A percentile compares a stretch with the other conserved stretches of the same genome.
Conservation (phyloP, 2,329 filamentous ascomycete species). For the Botryotinia narcissicola region DNA sequence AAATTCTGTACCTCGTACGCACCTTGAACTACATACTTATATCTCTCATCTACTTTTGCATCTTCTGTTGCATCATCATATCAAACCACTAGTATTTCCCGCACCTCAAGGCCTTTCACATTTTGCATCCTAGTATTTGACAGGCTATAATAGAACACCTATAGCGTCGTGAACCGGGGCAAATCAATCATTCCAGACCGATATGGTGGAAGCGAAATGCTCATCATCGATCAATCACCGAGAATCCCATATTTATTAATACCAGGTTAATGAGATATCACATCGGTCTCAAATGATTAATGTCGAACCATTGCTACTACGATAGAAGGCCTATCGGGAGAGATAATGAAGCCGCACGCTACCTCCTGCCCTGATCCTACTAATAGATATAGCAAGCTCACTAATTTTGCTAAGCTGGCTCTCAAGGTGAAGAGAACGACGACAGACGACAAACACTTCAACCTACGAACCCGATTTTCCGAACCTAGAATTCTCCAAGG, state of each 20-base stretch:
- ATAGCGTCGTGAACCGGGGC: neutral
- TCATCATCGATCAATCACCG: neutral
- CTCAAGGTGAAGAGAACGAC: neutral
- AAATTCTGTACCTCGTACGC: neutral
- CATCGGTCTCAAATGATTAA: neutral
- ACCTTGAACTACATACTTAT: neutral
- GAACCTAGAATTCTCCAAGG: neutral
- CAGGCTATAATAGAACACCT: neutral
- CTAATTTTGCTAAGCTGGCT: neutral
- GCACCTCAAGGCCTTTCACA: neutral
- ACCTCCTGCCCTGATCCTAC: neutral
- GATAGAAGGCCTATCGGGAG: neutral
- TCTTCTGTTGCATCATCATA: neutral
- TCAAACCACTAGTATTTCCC: neutral
- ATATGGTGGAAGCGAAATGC: constrained; percentile 7
- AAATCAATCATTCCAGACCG: constrained; percentile 1
- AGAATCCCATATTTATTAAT: neutral
- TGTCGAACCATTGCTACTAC: neutral
- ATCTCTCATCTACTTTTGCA: neutral
- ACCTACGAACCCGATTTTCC: neutral
- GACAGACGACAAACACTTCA: neutral
- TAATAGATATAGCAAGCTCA: neutral
- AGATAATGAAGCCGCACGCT: neutral
- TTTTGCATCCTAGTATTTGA: neutral
- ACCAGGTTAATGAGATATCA: neutral